Conservation (phyloP, 2,329 filamentous ascomycete species). For the Ilyonectria mors-panacis region DNA sequence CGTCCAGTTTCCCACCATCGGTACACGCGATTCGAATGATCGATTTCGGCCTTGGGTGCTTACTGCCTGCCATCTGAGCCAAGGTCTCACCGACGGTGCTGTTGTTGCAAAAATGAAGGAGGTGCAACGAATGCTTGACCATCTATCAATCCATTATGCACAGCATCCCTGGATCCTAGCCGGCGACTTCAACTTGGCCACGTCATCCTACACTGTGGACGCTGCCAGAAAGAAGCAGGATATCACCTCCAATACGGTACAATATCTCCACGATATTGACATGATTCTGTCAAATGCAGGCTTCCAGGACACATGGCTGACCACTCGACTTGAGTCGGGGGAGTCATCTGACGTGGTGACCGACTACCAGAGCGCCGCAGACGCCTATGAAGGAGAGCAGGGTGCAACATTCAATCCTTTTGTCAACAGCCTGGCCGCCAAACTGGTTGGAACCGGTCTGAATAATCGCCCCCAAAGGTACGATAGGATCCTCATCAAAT, state of each 20-base stretch:
- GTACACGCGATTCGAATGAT: slow-evolving; percentile 20
- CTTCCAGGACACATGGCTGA: slow-evolving; percentile 68
- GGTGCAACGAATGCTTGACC: slow-evolving; percentile 63
- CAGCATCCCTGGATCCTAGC: slow-evolving; percentile 69
- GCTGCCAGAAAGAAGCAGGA: slow-evolving; percentile 65
- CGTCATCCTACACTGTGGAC: slow-evolving; percentile 70
- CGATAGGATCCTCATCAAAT: slow-evolving; percentile 72
- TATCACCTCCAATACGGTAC: slow-evolving; percentile 65
- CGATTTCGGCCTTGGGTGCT: slow-evolving; percentile 61
- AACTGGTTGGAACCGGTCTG: slow-evolving; percentile 61
- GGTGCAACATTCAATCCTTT: slow-evolving; percentile 76
- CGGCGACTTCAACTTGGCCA: slow-evolving; percentile 76
- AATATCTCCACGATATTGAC: slow-evolving; percentile 63
- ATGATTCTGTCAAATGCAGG: slow-evolving; percentile 59
- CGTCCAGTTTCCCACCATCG: slow-evolving; percentile 56
- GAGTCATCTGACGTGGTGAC: slow-evolving; percentile 53
- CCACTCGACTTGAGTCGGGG: slow-evolving; percentile 60
- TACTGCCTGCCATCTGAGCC: slow-evolving; percentile 73
- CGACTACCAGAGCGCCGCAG: slow-evolving; percentile 47
- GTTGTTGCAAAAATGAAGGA: slow-evolving; percentile 71
- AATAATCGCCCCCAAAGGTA: slow-evolving; percentile 75
- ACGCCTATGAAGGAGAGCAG: slow-evolving; percentile 70
- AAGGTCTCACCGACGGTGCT: slow-evolving; percentile 71
- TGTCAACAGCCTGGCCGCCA: slow-evolving; percentile 69
- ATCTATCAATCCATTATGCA: slow-evolving; percentile 60